Evolutionary conservation across 2,329 filamentous ascomycete genomes (phyloP), one percentile per base, ranked within the genome.

Genomic region (Pseudopyricularia cyperi): DNA sequence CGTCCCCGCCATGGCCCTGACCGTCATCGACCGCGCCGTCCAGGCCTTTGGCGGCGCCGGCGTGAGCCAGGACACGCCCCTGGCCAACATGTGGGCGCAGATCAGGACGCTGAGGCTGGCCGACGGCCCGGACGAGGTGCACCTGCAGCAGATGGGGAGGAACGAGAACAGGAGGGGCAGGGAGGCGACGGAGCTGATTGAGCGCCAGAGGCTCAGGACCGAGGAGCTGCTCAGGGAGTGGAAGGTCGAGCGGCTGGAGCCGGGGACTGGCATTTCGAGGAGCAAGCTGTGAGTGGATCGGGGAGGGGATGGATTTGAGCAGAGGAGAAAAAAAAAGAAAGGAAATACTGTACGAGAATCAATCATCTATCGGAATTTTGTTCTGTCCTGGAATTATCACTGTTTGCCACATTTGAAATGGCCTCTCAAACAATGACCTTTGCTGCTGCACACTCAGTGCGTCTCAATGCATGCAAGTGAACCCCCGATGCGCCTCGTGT

Each of bases 61-160:
- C 64, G 85, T 98, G 48, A 87, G 82, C 62, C 93, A 97, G 73
- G 93, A 98, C 64, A 97, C 93, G 2, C 93, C 93, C 19, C 73
- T 98, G 57, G 90, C 89, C 12, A 77, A 75, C 64, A 83, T 90
- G 80, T 95, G 87, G 82, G 82, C 87, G 19, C 72, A 77, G 55
- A 87, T 89, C 62, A 76, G 89, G 54, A 95, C 90, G 7, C 75
- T 95, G 68, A 77, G 87, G 55, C 80, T 95, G 59, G 89, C 89
- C 0, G 93, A 98, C 68, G 93, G 93, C 0, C 93, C 93, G 0
- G 93, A 98, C 69, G 93, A 98, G 79, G 93, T 97, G 55, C 93
- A 94, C 67, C 69, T 90, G 58, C 74, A 87, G 65, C 87, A 93
- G 71, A 73, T 93, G 72, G 87, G 87, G 15, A 75, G 77, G 59